phyloP scores from a whole-genome alignment of 129 eudicot species.

The Lactuca saligna region DNA sequence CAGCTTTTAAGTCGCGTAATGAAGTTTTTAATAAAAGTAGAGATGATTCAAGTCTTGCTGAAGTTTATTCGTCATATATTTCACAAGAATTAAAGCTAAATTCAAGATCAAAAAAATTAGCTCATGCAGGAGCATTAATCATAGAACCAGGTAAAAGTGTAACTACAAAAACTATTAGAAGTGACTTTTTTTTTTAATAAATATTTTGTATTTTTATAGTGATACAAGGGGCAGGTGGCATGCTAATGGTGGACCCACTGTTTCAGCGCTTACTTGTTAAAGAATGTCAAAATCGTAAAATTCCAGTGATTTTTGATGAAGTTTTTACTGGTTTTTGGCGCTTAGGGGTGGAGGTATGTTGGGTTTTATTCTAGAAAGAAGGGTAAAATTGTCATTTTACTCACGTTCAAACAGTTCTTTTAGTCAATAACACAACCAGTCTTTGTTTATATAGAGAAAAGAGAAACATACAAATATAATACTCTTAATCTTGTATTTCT shows the following conservation, averaged over 20 bases:
- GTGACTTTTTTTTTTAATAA: not conserved
- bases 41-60: constrained; percentile 59
- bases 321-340: constrained; percentile 99
- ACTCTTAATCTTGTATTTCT: no score
- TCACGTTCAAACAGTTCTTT: no score
- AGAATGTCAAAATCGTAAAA: constrained; percentile 64
- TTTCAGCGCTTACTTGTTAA: constrained; percentile 80
- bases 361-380: not conserved
- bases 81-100: constrained; percentile 45
- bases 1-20: constrained; percentile 65
- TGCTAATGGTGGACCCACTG: constrained; percentile 94
- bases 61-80: constrained; percentile 53
- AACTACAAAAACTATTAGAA: not conserved
- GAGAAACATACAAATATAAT: no score
- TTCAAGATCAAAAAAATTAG: constrained; percentile 33
- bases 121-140: constrained; percentile 70
- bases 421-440: no score
- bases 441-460: no score
- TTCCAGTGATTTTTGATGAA: constrained; percentile 96
- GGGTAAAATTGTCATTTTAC: no score
- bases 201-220: constrained; percentile 42
- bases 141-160: constrained; percentile 81
- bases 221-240: constrained; percentile 95
- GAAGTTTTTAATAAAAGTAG: constrained; percentile 66
- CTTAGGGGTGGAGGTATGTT: constrained; percentile 80